Percentiles rank a stretch among this genome's conserved stretches.
These are phyloP conservation scores for Fusarium sp. DNA, from an alignment of 2,329 filamentous ascomycete species.

Conservation along the genomic window DNA sequence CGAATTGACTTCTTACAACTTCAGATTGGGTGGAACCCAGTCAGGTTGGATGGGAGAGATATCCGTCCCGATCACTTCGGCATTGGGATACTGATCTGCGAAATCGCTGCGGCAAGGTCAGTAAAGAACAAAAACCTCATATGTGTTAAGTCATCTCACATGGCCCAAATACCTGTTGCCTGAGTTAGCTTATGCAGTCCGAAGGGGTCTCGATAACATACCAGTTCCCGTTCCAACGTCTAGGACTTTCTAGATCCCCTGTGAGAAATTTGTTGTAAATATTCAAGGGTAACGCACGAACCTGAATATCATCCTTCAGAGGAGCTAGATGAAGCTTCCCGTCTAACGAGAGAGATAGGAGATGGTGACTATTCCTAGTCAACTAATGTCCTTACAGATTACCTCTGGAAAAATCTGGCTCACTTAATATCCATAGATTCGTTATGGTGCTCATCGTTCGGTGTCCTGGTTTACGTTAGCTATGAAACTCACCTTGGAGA, in stretches of 20 bases:
- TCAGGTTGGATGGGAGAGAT: conserved; percentile 66
- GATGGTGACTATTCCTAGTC: neutral
- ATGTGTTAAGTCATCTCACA: conserved; percentile 29
- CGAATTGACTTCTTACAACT: conserved; percentile 37
- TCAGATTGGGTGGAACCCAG: conserved; percentile 59
- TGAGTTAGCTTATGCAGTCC: rapidly evolving
- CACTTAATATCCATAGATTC: conserved; percentile 39
- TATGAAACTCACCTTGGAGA: rapidly evolving
- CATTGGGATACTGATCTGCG: conserved; percentile 55
- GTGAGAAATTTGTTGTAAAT: neutral
- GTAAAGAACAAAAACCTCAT: rapidly evolving
- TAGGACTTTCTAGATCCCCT: conserved; percentile 39
- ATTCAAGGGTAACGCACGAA: rapidly evolving
- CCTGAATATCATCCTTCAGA: conserved; percentile 40
- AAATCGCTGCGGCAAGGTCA: conserved; percentile 54
- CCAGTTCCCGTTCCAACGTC: conserved; percentile 67
- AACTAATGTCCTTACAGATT: rapidly evolving
- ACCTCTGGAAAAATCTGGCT: rapidly evolving
- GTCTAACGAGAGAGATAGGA: conserved; percentile 14
- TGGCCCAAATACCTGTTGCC: conserved; percentile 55
- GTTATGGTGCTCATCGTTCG: conserved; percentile 34
- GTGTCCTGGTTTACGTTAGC: conserved; percentile 4
- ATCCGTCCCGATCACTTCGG: conserved; percentile 61
- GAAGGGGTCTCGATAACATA: neutral
- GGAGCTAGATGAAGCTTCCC: conserved; percentile 25